Base-by-base conservation (phyloP, 495 filamentous ascomycete genomes). In the Penicillium egyptiacum region DNA sequence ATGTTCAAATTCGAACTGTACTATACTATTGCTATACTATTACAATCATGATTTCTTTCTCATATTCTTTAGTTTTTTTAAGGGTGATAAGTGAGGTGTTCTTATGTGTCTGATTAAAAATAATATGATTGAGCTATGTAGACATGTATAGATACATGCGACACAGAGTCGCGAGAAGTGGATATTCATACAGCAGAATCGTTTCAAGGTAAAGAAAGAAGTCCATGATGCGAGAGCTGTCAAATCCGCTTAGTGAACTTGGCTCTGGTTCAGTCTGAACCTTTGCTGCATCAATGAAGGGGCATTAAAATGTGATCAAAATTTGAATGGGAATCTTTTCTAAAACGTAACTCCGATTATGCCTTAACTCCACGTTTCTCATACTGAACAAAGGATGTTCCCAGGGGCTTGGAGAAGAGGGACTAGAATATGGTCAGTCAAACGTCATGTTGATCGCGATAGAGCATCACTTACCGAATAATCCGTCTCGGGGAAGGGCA, bases 401-500 rank as follows among this genome's bases (percentile, higher is more conserved):
- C 74, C 47, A 71, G 58, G 31, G 79, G 78, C 57, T 78, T 75
- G 35, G 79, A 81, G 65, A 82, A 83, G 19, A 83, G 60, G n/a
- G 78, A 79, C 76, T 79, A 40, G 22, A 28, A 4, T 0, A 41
- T 37, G 33, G 55, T 69, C 63, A 70, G 65, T 50, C 17, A 43
- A 12, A 28, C 16, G 2, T 10, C 11, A 31, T 9, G 46, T 8
- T n/a, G 16, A 45, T 39, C 7, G 6, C 2, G 23, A 19, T 39
- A 54, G 10, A 28, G 47, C 9, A 19, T 40, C 11, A 62, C 72
- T 69, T 69, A 78, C 77, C 45, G 73, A 77, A 56, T 78, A 82
- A 56, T 83, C 80, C 25, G 79, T 83, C 6, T 74, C 73, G 16
- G 77, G 76, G 33, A 81, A 66, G 12, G 47, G 63, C n/a, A 63